Percentiles rank a stretch among this genome's conserved stretches.
Conservation (phyloP, 805 yeast species). For the Zygoascus ofunaensis region DNA sequence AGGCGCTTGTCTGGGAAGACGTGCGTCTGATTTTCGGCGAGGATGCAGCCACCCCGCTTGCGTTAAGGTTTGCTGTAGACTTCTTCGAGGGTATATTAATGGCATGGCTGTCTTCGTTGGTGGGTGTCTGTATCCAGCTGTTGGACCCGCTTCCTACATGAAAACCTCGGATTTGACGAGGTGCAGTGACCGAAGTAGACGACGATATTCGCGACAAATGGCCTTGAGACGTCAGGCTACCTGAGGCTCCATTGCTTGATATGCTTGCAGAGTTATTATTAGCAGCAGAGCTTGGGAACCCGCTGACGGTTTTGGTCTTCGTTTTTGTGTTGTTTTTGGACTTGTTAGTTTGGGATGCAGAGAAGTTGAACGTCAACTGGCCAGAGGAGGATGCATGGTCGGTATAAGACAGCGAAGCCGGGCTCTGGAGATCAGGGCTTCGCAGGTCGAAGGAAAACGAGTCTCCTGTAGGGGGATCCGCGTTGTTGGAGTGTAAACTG, state of each 20-base stretch:
- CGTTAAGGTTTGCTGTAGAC: not conserved
- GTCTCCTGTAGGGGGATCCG: not conserved
- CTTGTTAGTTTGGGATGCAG: too few species aligned
- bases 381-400: not conserved
- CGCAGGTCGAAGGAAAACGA: not conserved
- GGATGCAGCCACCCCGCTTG: constrained; percentile 1
- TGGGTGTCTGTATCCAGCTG: not conserved
- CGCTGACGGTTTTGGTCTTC: too few species aligned
- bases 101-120: not conserved
- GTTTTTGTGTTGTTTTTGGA: too few species aligned
- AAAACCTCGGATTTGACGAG: constrained; percentile 8
- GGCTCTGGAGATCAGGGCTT: not conserved
- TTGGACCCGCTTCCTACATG: constrained; percentile 1
- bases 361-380: not conserved
- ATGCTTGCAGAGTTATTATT: not conserved
- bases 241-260: not conserved
- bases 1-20: constrained; percentile 13
- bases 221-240: not conserved
- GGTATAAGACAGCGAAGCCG: not conserved
- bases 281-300: too few species aligned
- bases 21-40: constrained; percentile 13
- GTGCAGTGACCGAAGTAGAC: constrained; percentile 8
- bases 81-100: not conserved
- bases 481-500: not conserved
- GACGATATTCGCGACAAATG: constrained; percentile 3